Percentiles rank a stretch among this genome's conserved stretches.
phyloP scores from a whole-genome alignment of 2,329 filamentous ascomycete genomes.

The Hymenoscyphus linearis region DNA sequence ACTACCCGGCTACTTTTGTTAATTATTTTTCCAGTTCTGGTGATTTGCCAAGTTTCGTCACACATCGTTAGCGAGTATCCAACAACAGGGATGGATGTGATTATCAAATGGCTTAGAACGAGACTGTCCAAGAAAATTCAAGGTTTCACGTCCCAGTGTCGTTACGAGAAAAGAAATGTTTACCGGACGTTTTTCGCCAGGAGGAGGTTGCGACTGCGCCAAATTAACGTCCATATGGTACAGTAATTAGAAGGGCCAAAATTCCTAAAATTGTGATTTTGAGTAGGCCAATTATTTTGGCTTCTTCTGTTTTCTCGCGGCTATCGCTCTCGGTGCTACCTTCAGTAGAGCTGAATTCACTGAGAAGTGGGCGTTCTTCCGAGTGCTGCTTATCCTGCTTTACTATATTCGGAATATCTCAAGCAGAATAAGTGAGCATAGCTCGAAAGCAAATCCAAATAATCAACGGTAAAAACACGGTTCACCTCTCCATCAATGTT shows the following conservation, averaged over 20 bases:
- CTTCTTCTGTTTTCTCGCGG: background rate
- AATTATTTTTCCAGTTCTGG: too few relatives aligned
- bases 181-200: too few relatives aligned
- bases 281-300: background rate
- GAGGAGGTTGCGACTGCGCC: background rate
- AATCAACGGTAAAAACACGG: background rate
- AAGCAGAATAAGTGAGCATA: background rate
- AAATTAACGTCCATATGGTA: background rate
- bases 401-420: background rate
- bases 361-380: background rate
- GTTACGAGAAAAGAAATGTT: background rate
- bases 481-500: background rate
- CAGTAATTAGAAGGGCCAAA: background rate
- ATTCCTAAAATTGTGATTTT: background rate
- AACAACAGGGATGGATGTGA: too few relatives aligned
- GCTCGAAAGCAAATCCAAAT: background rate
- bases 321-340: background rate
- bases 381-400: background rate
- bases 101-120: background rate
- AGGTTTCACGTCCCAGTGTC: background rate
- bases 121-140: background rate
- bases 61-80: background rate
- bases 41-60: background rate
- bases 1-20: too few relatives aligned
- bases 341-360: background rate